Evolutionary conservation across 148 eudicot species (phyloP).

Genomic region (Bassia scoparia): DNA sequence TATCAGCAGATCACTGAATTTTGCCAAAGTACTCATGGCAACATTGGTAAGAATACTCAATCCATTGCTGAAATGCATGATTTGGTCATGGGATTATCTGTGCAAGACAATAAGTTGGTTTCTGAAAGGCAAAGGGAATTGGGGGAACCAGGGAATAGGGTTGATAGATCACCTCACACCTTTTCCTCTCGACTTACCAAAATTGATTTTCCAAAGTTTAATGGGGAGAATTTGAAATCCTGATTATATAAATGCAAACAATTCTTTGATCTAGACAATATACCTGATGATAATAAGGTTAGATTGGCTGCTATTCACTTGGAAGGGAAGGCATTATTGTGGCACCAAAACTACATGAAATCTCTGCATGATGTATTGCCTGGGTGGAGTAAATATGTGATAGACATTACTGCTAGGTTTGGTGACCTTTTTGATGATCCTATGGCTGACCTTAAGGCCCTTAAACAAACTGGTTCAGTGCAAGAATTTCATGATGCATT

Average conservation of each 20-base stretch:
- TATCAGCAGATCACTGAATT: neutral
- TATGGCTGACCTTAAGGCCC: neutral
- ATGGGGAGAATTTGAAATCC: neutral
- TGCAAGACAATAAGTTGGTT: neutral
- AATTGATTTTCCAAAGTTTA: slow-evolving; percentile 3
- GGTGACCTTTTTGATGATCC: slow-evolving; percentile 6
- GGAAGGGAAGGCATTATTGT: neutral
- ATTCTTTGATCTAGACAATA: neutral
- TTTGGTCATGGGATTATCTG: neutral
- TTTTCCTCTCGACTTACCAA: neutral
- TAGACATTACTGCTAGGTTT: neutral
- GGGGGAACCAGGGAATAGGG: no score
- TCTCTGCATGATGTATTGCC: neutral
- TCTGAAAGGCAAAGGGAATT: neutral
- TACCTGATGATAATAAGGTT: neutral
- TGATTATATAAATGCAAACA: slow-evolving; percentile 1
- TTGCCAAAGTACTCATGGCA: neutral
- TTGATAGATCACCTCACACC: no score
- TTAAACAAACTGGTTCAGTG: neutral
- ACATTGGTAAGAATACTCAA: neutral
- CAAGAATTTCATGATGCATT: neutral
- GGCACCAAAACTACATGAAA: neutral
- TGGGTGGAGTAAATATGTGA: neutral
- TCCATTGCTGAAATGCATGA: neutral
- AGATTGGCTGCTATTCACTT: neutral